A percentile compares a stretch with the other conserved stretches of the same genome.
phyloP scores from a whole-genome alignment of 495 filamentous ascomycete genomes.

The Ramalina peruviana region DNA sequence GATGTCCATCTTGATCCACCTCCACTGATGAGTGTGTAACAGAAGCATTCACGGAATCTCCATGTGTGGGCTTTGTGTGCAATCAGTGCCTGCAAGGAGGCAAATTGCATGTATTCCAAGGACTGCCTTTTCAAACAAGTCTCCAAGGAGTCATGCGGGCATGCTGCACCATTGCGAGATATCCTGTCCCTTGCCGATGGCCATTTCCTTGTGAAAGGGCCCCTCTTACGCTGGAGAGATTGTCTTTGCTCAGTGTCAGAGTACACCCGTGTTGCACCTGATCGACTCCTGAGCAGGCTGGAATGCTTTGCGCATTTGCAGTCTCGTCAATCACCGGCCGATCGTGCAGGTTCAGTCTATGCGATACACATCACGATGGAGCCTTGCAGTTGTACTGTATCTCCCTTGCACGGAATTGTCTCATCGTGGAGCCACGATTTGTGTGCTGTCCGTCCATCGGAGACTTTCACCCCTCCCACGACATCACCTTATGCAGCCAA shows the following conservation, averaged over 20 bases:
- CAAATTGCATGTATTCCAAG: constrained; percentile 1
- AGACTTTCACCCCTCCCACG: no score
- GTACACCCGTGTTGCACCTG: not conserved
- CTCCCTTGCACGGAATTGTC: constrained; percentile 2
- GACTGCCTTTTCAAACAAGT: constrained; percentile 1
- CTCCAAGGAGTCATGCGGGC: constrained; percentile 3
- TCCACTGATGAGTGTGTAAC: constrained; percentile 3
- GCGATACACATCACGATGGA: not conserved
- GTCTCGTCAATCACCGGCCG: constrained; percentile 1
- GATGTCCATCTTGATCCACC: not conserved
- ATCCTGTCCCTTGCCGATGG: not conserved
- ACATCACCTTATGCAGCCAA: constrained; percentile 1
- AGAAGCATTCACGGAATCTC: constrained; percentile 1
- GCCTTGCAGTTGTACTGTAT: constrained; percentile 2
- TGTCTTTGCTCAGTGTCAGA: constrained; percentile 3
- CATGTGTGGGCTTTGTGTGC: constrained; percentile 5
- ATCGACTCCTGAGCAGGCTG: no score
- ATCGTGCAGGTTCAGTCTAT: not conserved
- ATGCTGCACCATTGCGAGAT: not conserved
- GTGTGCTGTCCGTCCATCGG: not conserved
- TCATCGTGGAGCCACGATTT: constrained; percentile 1
- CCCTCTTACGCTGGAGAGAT: constrained; percentile 2
- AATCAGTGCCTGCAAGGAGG: constrained; percentile 2
- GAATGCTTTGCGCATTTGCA: not conserved
- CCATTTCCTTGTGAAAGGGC: not conserved